phyloP scores from a whole-genome alignment of 371 early-diverging fungal species.

The Rhizopus arrhizus region DNA sequence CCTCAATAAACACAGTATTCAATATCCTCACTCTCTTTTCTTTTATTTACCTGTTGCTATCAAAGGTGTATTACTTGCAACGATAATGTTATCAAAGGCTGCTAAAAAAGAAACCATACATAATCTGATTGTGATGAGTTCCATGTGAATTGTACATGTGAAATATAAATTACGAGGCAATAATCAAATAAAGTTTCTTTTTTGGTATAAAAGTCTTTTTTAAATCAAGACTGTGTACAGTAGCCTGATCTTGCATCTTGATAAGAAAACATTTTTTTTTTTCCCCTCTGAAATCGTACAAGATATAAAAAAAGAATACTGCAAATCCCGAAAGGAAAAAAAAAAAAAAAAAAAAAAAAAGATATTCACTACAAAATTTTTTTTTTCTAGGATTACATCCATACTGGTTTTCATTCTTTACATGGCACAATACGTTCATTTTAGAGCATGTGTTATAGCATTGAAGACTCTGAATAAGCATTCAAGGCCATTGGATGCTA shows the following conservation, averaged over 20 bases:
- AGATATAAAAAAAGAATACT: neutral
- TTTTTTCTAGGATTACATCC: no score
- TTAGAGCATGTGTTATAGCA: no score
- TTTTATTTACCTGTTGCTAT: constrained; percentile 33
- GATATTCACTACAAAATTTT: no score
- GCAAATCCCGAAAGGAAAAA: no score
- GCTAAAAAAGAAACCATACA: constrained; percentile 45
- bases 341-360: no score
- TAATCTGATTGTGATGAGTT: constrained; percentile 21
- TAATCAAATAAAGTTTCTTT: constrained; percentile 13
- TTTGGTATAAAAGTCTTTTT: constrained; percentile 1
- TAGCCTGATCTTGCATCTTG: neutral
- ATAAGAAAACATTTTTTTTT: neutral
- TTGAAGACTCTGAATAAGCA: no score
- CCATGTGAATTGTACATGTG: neutral
- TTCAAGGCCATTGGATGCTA: no score
- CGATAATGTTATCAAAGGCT: constrained; percentile 47
- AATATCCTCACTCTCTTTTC: no score
- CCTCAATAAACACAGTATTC: neutral
- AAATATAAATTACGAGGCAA: constrained; percentile 12
- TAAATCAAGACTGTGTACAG: constrained; percentile 1
- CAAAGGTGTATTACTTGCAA: constrained; percentile 40
- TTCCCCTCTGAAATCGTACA: neutral
- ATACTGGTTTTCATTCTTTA: no score
- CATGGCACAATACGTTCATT: no score